Evolutionary conservation across 495 filamentous ascomycete species (phyloP), one percentile per base, ranked within the genome.

Genomic region (Trichoderma gamsii): DNA sequence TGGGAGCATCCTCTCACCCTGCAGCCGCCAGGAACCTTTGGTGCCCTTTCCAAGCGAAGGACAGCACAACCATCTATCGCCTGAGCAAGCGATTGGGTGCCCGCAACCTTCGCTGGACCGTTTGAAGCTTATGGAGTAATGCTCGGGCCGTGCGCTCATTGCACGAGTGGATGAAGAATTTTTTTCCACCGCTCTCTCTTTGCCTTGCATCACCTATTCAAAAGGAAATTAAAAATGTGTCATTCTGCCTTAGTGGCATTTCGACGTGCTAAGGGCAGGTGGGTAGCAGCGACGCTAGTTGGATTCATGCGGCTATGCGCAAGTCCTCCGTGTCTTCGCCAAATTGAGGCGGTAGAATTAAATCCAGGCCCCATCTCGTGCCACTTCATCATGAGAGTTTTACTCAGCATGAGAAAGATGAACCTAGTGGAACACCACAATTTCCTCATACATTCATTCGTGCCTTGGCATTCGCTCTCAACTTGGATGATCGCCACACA

Each of bases 361-460:
- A 56, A 11, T 27, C 27, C 6, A n/a, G 56, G 56, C 12, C 56
- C 27, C 56, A 61, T 52, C 56, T 61, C 56, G 56, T 32, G 56
- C 56, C 56, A 61, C 56, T 52, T 52, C 49, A 61, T 32, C 25
- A 61, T 61, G 56, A 61, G 25, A 61, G 56, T 7, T 32, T 61
- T 61, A 25, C 23, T 32, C 15, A 61, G 56, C 56, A 61, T 29
- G 56, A 61, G 56, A 61, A 32, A 29, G 15, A 9, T 15, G 27
- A 29, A 32, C 56, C 56, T 27, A 29, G 56, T 61, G 56, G 56
- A 61, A 61, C 56, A 61, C 25, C 56, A 61, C 27, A 61, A 61
- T 61, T 61, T 61, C 49, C 49, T 52, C 56, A 32, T 11, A 56
- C 51, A 11, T 25, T 9, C 51, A 56, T 32, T n/a, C 49, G 8